These are phyloP conservation scores for Thuja plicata DNA, from an alignment of 83 land plant species.

Conservation along the genomic window DNA sequence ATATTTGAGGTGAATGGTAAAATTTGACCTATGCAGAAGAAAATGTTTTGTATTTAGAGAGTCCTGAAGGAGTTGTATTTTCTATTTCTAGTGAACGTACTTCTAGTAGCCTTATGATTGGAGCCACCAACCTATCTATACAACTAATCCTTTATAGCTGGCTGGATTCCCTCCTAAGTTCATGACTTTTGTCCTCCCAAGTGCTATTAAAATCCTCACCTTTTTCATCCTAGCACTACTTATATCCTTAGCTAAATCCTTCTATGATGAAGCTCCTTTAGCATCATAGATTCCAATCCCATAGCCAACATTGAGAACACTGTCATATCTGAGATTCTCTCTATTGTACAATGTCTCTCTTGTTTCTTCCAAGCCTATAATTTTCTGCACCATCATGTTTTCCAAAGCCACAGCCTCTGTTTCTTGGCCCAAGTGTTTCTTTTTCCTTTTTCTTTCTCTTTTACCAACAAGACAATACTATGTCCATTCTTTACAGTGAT, in stretches of 20 bases:
- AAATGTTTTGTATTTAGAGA: too few species aligned
- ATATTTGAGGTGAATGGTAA: too few species aligned
- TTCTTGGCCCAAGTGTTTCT: neutral
- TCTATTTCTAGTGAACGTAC: too few species aligned
- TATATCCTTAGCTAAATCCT: neutral
- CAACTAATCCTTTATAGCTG: neutral
- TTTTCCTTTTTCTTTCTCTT: neutral
- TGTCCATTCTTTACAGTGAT: neutral
- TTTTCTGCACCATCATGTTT: neutral
- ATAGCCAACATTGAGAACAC: conserved; percentile 1
- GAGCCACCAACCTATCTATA: neutral
- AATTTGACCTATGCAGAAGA: too few species aligned
- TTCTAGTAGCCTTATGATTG: neutral
- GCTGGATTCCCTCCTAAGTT: neutral
- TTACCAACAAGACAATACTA: neutral
- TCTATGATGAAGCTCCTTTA: neutral
- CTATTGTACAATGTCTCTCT: neutral
- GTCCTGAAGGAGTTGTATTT: neutral
- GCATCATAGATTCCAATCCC: conserved; percentile 5
- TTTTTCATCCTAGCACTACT: neutral
- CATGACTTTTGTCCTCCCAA: neutral
- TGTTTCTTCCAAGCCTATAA: conserved; percentile 1
- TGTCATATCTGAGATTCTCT: neutral
- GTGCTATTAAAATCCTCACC: neutral
- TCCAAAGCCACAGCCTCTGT: neutral